Percentiles rank a stretch among this genome's conserved stretches.
Evolutionary conservation across 306 rosid species (phyloP).

Genomic region (Lotus japonicus): DNA sequence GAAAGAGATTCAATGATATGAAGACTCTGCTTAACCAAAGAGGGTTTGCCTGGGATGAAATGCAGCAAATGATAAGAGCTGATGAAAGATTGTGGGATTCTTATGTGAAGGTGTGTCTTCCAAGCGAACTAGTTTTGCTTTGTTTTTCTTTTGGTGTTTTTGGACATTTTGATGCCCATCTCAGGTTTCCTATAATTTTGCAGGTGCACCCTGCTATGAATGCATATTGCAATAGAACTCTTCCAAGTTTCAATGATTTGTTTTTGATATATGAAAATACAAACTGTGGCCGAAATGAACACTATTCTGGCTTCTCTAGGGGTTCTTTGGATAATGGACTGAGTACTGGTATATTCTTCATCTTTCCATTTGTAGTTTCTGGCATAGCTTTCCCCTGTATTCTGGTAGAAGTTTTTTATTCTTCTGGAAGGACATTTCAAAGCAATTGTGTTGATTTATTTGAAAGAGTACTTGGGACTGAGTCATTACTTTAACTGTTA

Average conservation of each 20-base stretch:
- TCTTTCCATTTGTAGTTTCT: background rate
- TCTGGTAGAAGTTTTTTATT: background rate
- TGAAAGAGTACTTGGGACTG: background rate
- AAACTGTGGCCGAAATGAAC: background rate
- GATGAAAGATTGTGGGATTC: constrained; percentile 47
- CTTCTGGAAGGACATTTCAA: background rate
- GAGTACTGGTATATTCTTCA: constrained; percentile 27
- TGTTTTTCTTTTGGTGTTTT: background rate
- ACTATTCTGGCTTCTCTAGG: constrained; percentile 20
- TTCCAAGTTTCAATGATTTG: constrained; percentile 52
- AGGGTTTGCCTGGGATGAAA: constrained; percentile 59
- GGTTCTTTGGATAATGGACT: constrained; percentile 18
- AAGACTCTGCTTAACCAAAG: constrained; percentile 37
- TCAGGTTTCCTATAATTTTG: constrained; percentile 28
- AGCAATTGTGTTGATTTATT: background rate
- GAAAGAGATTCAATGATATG: constrained; percentile 45
- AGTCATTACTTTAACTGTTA: background rate
- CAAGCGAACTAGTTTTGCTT: background rate
- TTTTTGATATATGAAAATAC: constrained; percentile 43
- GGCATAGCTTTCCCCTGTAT: background rate
- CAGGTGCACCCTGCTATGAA: constrained; percentile 38
- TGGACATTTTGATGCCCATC: background rate
- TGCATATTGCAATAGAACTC: constrained; percentile 38
- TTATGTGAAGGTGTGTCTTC: constrained; percentile 37
- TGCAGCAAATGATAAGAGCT: constrained; percentile 41